Conservation (phyloP, 2,329 filamentous ascomycete species). For the Alternaria postmessia region DNA sequence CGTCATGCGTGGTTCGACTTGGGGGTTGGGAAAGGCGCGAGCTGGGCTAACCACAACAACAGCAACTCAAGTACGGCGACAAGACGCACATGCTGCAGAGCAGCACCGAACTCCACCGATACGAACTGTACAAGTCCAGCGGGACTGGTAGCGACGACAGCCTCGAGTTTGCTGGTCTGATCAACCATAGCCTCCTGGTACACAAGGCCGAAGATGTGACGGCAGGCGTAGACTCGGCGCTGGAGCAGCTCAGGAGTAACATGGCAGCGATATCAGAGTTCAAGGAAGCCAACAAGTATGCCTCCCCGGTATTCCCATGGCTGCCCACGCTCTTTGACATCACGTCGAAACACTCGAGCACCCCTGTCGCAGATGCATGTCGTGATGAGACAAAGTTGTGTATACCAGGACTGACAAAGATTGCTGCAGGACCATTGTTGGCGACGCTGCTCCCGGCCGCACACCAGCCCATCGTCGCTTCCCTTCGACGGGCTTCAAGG, state of each 20-base stretch:
- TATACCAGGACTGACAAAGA: conserved; percentile 41
- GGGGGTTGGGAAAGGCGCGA: conserved; percentile 25
- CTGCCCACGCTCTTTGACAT: conserved; percentile 30
- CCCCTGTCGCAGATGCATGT: conserved; percentile 12
- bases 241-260: conserved; percentile 66
- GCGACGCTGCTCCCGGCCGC: conserved; percentile 42
- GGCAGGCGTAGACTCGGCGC: conserved; percentile 65
- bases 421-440: conserved; percentile 48
- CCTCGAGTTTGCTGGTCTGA: conserved; percentile 63
- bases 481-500: conserved; percentile 47
- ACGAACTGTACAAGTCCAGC: conserved; percentile 64
- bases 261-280: conserved; percentile 67
- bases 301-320: conserved; percentile 41
- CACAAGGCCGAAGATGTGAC: conserved; percentile 63
- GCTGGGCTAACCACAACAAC: conserved; percentile 42
- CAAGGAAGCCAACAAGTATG: conserved; percentile 67
- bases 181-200: conserved; percentile 65
- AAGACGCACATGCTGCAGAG: conserved; percentile 64
- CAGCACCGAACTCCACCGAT: conserved; percentile 61
- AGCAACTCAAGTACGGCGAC: conserved; percentile 66
- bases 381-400: conserved; percentile 18
- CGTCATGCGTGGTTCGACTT: conserved; percentile 15
- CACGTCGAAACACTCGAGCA: conserved; percentile 24
- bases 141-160: conserved; percentile 42
- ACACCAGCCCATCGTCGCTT: conserved; percentile 48